Evolutionary conservation across 1,139 yeast genomes (phyloP).

Genomic region (Debaryomyces sp.): DNA sequence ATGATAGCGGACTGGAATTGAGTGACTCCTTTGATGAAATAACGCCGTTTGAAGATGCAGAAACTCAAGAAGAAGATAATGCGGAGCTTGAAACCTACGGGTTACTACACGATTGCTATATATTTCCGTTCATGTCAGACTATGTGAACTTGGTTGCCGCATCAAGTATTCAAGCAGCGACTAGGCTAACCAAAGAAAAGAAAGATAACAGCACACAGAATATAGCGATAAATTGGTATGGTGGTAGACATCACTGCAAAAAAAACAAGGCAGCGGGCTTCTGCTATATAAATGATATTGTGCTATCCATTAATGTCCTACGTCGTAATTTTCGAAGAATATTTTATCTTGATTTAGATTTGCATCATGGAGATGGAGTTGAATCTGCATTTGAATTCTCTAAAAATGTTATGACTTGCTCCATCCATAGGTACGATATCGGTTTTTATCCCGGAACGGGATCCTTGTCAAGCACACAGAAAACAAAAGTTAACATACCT

Average conservation of each 20-base stretch:
- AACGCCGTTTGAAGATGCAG: not conserved
- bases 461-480: conserved; percentile 25
- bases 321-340: conserved; percentile 51
- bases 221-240: conserved; percentile 72
- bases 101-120: conserved; percentile 63
- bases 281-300: conserved; percentile 73
- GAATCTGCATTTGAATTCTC: conserved; percentile 64
- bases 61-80: conserved; percentile 8
- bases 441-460: conserved; percentile 84
- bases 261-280: conserved; percentile 66
- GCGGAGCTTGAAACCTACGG: conserved; percentile 31
- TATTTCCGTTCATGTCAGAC: conserved; percentile 54
- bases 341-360: conserved; percentile 69
- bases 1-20: conserved; percentile 3
- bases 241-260: conserved; percentile 76
- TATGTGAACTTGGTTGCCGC: conserved; percentile 59
- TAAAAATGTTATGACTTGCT: conserved; percentile 59
- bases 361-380: conserved; percentile 85
- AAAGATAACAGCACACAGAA: conserved; percentile 18
- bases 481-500: conserved; percentile 57
- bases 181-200: conserved; percentile 23
- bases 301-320: conserved; percentile 51
- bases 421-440: conserved; percentile 62
- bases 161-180: conserved; percentile 57
- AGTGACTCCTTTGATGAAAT: conserved; percentile 1